Evolutionary conservation across 73 alveolate species (phyloP), one percentile per base, ranked within the genome.

Genomic region (Paramecium sexaurelia): DNA sequence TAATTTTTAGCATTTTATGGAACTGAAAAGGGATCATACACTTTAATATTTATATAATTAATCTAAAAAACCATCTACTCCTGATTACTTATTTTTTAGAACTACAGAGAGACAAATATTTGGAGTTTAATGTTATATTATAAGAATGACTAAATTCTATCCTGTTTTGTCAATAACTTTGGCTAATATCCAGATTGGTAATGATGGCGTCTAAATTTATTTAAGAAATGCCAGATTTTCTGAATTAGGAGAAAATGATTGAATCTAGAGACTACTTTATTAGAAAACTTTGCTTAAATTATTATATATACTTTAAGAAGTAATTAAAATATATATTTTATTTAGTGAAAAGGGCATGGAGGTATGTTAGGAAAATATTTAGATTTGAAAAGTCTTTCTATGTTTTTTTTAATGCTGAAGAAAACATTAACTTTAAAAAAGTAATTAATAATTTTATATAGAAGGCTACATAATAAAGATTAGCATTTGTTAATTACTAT

Each of bases 361-460:
- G 90, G 90, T 9, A 41, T 20, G 20, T 78, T 78, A 45, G 90
- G 68, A 40, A 43, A 78, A 13, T 29, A 43, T 39, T 45, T 78
- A 27, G 75, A 22, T 78, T 78, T 73, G 90, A 78, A 78, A 78
- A 78, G 41, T 41, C 41, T 78, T n/a, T 20, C 2, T 7, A 78
- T 19, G 90, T 73, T 22, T 40, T 78, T 11, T 78, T 78, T 41
- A 78, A 78, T 78, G 90, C 90, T 41, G 90, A 78, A 40, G 90
- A 78, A 78, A 75, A 78, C 90, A 78, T 78, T 29, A 78, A 3
- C 41, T 78, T 0, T 39, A 40, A 19, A 43, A 78, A 43, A 78
- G 90, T 51, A 51, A 3, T 17, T 51, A 8, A 4, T n/a, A n/a
- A n/a, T n/a, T n/a, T n/a, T n/a, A 51, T 51, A 51, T 26, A 51